Evolutionary conservation across 352 stramenopile genomes (phyloP), one percentile per base, ranked within the genome.

Genomic region (Globisporangium apiculatum): DNA sequence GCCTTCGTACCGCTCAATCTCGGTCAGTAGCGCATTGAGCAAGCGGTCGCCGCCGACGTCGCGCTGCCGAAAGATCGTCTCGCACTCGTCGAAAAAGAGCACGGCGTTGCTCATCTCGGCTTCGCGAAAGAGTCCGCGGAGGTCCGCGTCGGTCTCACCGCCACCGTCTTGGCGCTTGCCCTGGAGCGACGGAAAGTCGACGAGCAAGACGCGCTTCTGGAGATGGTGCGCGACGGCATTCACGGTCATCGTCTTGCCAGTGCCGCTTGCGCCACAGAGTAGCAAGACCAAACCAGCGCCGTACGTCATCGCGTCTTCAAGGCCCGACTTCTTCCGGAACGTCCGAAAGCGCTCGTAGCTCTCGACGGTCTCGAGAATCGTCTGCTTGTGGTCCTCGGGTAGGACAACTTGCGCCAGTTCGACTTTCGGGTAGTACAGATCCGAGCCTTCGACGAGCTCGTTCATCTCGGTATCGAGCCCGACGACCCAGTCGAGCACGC

Each of bases 181-280:
- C 57, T 91, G 83, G 36, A 95, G 64, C 8, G 83, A 94, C 7
- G 82, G 81, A 55, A 96, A 96, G 54, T 96, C 86, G 47, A 94
- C 83, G n/a, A 94, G 67, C 43, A 96, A 68, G 53, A 96, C 84
- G 56, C 84, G 83, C 63, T 96, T 96, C 56, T 89, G 81, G 18
- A 96, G 58, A 45, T 93, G 82, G 49, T 92, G 67, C 15, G 85
- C 87, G 1, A 96, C 83, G 40, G 84, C 87, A 52, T 95, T 94
- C 37, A 94, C 87, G 1, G 86, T 95, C 87, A 96, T 96, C 11
- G 87, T 96, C 73, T 96, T 96, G 57, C 87, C 87, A n/a, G 86
- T 95, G 45, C 87, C 87, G 48, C 80, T 91, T 12, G 83, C 84
- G 6, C 86, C 83, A 43, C 83, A 93, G 14, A 95, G 69, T 52